Base-by-base conservation (phyloP, 2,329 filamentous ascomycete genomes). In the Sclerotinia sclerotiorum region DNA sequence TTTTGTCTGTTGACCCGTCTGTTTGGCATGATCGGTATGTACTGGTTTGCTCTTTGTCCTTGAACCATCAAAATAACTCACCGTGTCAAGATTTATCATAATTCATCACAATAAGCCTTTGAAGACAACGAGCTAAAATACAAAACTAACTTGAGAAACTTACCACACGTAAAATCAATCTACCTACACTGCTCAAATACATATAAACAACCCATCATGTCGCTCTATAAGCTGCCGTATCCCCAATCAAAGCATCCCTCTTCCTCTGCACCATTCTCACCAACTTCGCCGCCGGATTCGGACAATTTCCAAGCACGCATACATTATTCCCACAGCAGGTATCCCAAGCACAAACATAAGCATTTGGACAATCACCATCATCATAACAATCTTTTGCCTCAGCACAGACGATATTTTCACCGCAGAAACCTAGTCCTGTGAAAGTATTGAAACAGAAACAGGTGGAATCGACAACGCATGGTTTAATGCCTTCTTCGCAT, bases 301-400 rank as follows among this genome's bases (percentile, higher is more conserved):
- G 39, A 68, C 67, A 68, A 42, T 68, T 56, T 35, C 60, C 61
- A n/a, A 65, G 21, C 44, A 68, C 61, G 42, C 67, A 68, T 3
- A 68, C 67, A 42, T 62, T 62, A 19, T 56, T 46, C 4, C 60
- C 67, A 51, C 67, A 68, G 19, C 67, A 68, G 7, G 60, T 68
- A 32, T 64, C 52, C 67, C 60, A 64, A 10, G 61, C 67, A 35
- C 67, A 68, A 7, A 68, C 61, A 54, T 64, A 63, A 8, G 49
- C 67, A 27, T 48, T 24, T 21, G 61, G 49, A 57, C 67, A 68
- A 51, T 68, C 67, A 2, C n/a, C 27, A 56, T 64, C 61, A 52
- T 68, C 61, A 24, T 42, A 48, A 52, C 67, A 68, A n/a, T 29
- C 24, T 21, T 19, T 56, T 3, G 61, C 39, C 8, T 49, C 52